These are phyloP conservation scores for Mucor lusitanicus DNA, from an alignment of 371 early-diverging fungal genomes.

Conservation along the genomic window DNA sequence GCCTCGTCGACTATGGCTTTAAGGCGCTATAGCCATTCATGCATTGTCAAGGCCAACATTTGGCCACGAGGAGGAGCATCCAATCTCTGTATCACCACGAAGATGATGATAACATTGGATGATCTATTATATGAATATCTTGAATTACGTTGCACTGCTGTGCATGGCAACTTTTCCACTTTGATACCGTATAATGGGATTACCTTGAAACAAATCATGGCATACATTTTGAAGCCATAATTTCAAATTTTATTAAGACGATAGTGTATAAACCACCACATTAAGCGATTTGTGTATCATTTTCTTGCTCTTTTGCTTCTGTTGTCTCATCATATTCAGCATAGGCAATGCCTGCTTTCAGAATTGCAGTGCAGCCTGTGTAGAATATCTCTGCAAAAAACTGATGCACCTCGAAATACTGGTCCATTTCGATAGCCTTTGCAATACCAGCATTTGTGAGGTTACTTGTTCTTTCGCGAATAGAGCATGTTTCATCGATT, in stretches of 20 bases:
- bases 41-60: neutral
- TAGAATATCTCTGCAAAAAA: slow-evolving; percentile 55
- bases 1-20: neutral
- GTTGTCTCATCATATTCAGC: slow-evolving; percentile 31
- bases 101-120: neutral
- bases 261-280: neutral
- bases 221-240: neutral
- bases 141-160: neutral
- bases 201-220: neutral
- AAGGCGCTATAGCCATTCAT: neutral
- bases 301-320: neutral
- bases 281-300: neutral
- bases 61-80: neutral
- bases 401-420: slow-evolving; percentile 62
- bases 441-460: slow-evolving; percentile 56
- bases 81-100: neutral
- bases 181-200: neutral
- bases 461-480: slow-evolving; percentile 58
- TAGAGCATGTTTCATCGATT: slow-evolving; percentile 58
- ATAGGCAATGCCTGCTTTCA: slow-evolving; percentile 64
- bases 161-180: neutral
- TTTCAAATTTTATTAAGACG: neutral
- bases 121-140: neutral
- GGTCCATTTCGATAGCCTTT: slow-evolving; percentile 63
- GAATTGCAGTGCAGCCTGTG: slow-evolving; percentile 27